Base-by-base conservation (phyloP, 306 rosid genomes). In the Cucumis hystrix region DNA sequence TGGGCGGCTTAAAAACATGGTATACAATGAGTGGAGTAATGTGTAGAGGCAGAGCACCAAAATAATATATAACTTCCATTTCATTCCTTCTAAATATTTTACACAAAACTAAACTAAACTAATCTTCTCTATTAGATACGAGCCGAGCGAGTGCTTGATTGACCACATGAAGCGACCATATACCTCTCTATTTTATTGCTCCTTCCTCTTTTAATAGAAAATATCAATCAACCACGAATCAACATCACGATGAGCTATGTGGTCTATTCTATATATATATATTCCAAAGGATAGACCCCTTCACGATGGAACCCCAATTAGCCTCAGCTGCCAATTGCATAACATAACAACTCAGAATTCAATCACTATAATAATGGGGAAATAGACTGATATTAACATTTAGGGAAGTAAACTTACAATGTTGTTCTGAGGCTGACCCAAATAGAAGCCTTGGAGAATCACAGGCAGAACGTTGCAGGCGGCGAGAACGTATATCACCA, bases 381-480 rank as follows among this genome's bases (percentile, higher is more conserved):
- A 45, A 13, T 20, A 45, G n/a, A 21, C 0, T 13, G 25, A 33
- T n/a, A n/a, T n/a, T n/a, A n/a, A n/a, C 66, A 60, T 28, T 13
- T 14, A 10, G 9, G 9, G 72, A 65, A 65, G 72, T 15, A 16
- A 60, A 54, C 35, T 64, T 92, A 96, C 99, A 55, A 92, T 78
- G 91, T 92, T 92, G 57, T 92, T 91, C 73, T 33, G 88, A 78
- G 99, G 99, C 58, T 75, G 83, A 74, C 87, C 84, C 91, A 92
- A 91, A 30, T 89, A 96, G 76, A 92, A 88, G 69, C 99, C 99
- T 76, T 88, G 97, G 66, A 96, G 79, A 81, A 92, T 52, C 80
- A 96, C 81, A 12, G 99, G 99, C 55, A 96, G 80, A 68, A 96
- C 78, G 13, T 96, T 92, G 96, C 99, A 89, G 77, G 97, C 98